phyloP scores from a whole-genome alignment of 2,329 filamentous ascomycete species.

The Juglanconis sp. region DNA sequence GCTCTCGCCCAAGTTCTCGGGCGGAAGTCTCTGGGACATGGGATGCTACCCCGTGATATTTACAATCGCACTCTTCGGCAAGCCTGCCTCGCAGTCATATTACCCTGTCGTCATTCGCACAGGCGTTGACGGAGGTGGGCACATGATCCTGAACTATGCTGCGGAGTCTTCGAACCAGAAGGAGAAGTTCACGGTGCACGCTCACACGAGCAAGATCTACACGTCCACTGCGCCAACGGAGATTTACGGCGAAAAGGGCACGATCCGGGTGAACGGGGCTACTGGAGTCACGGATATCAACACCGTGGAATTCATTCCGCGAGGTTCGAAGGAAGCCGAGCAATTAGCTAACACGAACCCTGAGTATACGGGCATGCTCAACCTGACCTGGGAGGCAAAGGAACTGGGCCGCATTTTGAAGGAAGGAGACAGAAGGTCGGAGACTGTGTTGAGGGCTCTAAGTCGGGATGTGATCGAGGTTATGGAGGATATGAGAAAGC shows the following conservation, averaged over 20 bases:
- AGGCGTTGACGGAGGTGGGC: slow-evolving; percentile 14
- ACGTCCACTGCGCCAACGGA: slow-evolving; percentile 17
- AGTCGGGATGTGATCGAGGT: slow-evolving; percentile 12
- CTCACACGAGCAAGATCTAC: slow-evolving; percentile 19
- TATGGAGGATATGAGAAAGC: slow-evolving; percentile 17
- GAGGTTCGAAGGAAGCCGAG: slow-evolving; percentile 12
- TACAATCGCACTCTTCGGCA: slow-evolving; percentile 14
- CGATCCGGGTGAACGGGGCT: slow-evolving; percentile 12
- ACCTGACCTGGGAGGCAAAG: slow-evolving; percentile 16
- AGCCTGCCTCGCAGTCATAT: slow-evolving; percentile 13
- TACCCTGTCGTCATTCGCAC: slow-evolving; percentile 15
- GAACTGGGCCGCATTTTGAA: slow-evolving; percentile 9
- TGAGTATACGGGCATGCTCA: slow-evolving; percentile 13
- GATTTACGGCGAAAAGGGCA: slow-evolving; percentile 18
- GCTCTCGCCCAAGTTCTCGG: slow-evolving; percentile 15
- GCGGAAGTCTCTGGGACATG: slow-evolving; percentile 16
- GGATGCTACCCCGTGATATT: slow-evolving; percentile 17
- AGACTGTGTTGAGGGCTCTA: slow-evolving; percentile 3
- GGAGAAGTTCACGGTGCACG: slow-evolving; percentile 16
- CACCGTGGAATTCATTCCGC: slow-evolving; percentile 13
- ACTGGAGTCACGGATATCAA: slow-evolving; percentile 17
- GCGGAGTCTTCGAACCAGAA: slow-evolving; percentile 12
- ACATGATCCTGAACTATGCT: slow-evolving; percentile 11
- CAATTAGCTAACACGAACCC: slow-evolving; percentile 12
- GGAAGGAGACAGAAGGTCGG: slow-evolving; percentile 10